Evolutionary conservation across 2,329 filamentous ascomycete genomes (phyloP), one percentile per base, ranked within the genome.

Genomic region (Ophiobolus disseminans): DNA sequence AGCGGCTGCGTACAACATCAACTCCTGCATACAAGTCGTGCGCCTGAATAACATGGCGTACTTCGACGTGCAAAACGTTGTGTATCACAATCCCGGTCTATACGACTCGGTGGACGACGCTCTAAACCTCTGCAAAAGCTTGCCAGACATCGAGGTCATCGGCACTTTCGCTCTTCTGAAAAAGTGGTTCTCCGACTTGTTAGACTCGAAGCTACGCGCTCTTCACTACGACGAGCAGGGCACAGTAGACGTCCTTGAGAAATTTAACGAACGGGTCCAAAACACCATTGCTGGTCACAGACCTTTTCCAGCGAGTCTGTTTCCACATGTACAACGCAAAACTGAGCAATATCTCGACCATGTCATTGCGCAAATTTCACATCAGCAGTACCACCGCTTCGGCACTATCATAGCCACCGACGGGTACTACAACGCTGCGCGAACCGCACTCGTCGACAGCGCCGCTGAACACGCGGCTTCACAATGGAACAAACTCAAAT

Each of bases 401-500:
- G 58, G 57, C 6, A 48, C 55, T 25, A 58, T 59, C 28, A 44
- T 70, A 8, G 37, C 67, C 17, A 66, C 57, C 5, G 38, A 52
- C 22, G 46, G 45, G 20, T 41, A 48, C 14, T 51, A 43, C 30
- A 22, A 30, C 17, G 19, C 23, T 4, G 50, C 62, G 21, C 42
- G 50, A n/a, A 45, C 51, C 11, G 41, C 40, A 17, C 50, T 72
- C 7, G 22, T 60, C 3, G 28, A 51, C 2, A 42, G 53, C 11
- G 58, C 63, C 9, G 57, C 57, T 17, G 21, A 43, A 11, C 55
- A 65, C 23, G 69, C 69, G 8, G 25, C 30, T 13, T 35, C 41
- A 2, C 60, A 69, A 35, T 72, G 64, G 65, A 39, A 62, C n/a
- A 37, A 40, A 11, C 41, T 65, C 6, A 58, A 58, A 35, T 55